Evolutionary conservation across 352 stramenopile genomes (phyloP), one percentile per base, ranked within the genome.

Genomic region (Globisporangium cylindrosporum): DNA sequence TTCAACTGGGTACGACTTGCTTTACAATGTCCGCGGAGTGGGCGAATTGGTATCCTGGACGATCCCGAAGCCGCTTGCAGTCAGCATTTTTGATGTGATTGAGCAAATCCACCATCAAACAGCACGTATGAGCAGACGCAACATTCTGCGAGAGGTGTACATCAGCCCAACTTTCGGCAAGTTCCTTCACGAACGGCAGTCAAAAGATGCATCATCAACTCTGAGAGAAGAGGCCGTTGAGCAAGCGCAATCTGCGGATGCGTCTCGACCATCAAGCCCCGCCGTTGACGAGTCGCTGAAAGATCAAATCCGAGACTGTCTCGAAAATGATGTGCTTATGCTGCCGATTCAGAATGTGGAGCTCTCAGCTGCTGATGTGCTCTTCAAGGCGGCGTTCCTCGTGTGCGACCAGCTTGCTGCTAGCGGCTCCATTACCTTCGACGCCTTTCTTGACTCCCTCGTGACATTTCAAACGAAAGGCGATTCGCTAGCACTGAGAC

Each of bases 341-440:
- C 69, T 89, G 9, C 82, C 79, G 4, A 56, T 89, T 18, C 32
- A 65, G n/a, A 24, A 66, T 41, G 20, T 62, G 1, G 64, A 67
- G 3, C 61, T 79, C 20, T 43, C 65, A 0, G 68, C 67, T 3
- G 59, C 34, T 14, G 72, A 81, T 2, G 69, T 91, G 32, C 41
- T 91, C 1, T 91, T 91, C 64, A 89, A 89, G 43, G 76, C 78
- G 10, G 78, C 71, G 15, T 89, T 89, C 32, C 29, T 89, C n/a
- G 34, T 77, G 14, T 78, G 71, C 36, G 55, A 64, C 3, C 27
- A 27, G 10, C 25, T 46, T 20, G 22, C 4, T 15, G 3, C 46
- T 0, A 27, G 67, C 12, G 25, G 48, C 8, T 4, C 43, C 24
- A 58, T 9, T 27, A 62, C 14, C 36, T 36, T 64, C 56, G 59